Conservation (phyloP, 2,329 filamentous ascomycete species). For the Pseudocercospora fuligena region DNA sequence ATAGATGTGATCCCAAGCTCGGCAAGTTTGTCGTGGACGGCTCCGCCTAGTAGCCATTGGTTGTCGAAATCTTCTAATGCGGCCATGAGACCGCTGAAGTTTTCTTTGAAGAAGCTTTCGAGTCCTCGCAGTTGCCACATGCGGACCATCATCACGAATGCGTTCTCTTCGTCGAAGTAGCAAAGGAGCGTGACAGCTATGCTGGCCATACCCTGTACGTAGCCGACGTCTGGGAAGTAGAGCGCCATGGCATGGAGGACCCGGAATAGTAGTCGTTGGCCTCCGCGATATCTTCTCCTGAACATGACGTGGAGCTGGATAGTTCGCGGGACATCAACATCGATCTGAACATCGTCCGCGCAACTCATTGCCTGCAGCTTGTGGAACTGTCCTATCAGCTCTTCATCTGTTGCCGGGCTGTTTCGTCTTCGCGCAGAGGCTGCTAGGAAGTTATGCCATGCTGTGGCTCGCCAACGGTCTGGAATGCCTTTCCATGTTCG, state of each 20-base stretch:
- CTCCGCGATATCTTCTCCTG: slow-evolving; percentile 84
- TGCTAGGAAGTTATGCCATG: slow-evolving; percentile 92
- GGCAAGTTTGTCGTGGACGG: slow-evolving; percentile 77
- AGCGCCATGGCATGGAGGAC: slow-evolving; percentile 90
- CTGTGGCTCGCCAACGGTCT: slow-evolving; percentile 88
- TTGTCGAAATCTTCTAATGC: slow-evolving; percentile 84
- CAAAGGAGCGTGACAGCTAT: slow-evolving; percentile 90
- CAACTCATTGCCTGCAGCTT: slow-evolving; percentile 74
- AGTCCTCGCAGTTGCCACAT: slow-evolving; percentile 89
- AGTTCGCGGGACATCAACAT: slow-evolving; percentile 92
- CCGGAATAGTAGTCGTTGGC: slow-evolving; percentile 87
- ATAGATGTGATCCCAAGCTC: slow-evolving; percentile 83
- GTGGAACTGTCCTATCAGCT: slow-evolving; percentile 73
- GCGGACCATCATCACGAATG: slow-evolving; percentile 95
- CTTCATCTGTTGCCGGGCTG: slow-evolving; percentile 66
- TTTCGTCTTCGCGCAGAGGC: slow-evolving; percentile 72
- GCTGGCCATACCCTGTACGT: slow-evolving; percentile 97
- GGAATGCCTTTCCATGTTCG: slow-evolving; percentile 98
- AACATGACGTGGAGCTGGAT: slow-evolving; percentile 99
- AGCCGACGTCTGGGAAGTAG: slow-evolving; percentile 88
- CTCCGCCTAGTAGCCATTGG: slow-evolving; percentile 77
- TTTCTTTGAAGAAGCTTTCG: slow-evolving; percentile 79
- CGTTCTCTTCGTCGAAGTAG: slow-evolving; percentile 93
- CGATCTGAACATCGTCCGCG: slow-evolving; percentile 93
- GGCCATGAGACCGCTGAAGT: slow-evolving; percentile 85